phyloP scores from a whole-genome alignment of 495 filamentous ascomycete species.

The Coniosporium apollinis region DNA sequence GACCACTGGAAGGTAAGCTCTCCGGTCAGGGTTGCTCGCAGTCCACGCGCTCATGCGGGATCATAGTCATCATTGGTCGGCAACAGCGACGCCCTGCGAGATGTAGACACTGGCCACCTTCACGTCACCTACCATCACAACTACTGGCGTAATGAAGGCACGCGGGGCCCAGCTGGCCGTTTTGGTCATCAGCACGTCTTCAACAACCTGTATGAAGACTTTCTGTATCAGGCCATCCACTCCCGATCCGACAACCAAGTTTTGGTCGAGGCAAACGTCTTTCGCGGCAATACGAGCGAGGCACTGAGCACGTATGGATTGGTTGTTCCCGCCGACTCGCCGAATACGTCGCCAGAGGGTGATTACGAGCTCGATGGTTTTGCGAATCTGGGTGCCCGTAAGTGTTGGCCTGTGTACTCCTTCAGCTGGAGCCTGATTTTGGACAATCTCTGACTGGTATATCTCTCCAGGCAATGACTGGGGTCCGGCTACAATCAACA shows the following conservation, averaged over 20 bases:
- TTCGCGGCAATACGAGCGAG: conserved; percentile 23
- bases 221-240: conserved; percentile 22
- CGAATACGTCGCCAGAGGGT: conserved; percentile 23
- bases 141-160: conserved; percentile 23
- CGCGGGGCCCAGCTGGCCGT: conserved; percentile 20
- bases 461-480: conserved; percentile 25
- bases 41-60: conserved; percentile 19
- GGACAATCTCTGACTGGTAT: conserved; percentile 1
- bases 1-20: conserved; percentile 18
- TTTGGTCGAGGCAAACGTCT: conserved; percentile 24
- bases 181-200: conserved; percentile 23
- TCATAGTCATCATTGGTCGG: conserved; percentile 16
- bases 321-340: conserved; percentile 28
- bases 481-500: conserved; percentile 21
- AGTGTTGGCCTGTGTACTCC: no score
- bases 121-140: conserved; percentile 28
- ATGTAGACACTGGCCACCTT: conserved; percentile 17
- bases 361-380: conserved; percentile 26
- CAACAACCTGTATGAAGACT: conserved; percentile 23
- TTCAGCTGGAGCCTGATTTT: background rate
- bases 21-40: no score
- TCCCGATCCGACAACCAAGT: conserved; percentile 21
- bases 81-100: conserved; percentile 14
- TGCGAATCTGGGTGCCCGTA: conserved; percentile 27
- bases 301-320: conserved; percentile 30